Conservation (phyloP, 1,139 yeast genomes). For the Citeromyces siamensis region DNA sequence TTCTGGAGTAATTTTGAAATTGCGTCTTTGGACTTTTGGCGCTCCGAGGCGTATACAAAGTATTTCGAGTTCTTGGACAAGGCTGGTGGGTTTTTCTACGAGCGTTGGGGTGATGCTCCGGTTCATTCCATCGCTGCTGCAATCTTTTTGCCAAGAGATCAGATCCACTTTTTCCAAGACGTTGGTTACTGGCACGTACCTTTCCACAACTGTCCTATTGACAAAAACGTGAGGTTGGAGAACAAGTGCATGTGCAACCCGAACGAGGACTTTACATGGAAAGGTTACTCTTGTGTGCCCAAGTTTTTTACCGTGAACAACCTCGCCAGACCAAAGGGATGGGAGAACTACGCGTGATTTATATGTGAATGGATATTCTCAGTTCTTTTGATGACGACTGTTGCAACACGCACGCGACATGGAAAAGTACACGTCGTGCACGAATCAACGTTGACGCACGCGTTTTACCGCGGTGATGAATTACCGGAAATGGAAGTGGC, state of each 20-base stretch:
- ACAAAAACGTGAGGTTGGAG: constrained; percentile 33
- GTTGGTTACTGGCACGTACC: constrained; percentile 77
- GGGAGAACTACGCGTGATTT: constrained; percentile 40
- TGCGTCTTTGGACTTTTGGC: constrained; percentile 64
- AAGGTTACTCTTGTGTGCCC: constrained; percentile 74
- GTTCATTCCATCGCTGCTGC: constrained; percentile 84
- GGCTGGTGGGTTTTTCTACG: constrained; percentile 83
- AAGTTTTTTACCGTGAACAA: constrained; percentile 54
- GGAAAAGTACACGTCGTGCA: no score
- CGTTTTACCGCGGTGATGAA: constrained; percentile 6
- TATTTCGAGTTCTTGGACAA: constrained; percentile 64
- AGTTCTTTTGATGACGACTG: neutral
- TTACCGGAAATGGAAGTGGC: constrained; percentile 4
- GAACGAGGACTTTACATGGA: constrained; percentile 71
- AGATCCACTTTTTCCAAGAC: constrained; percentile 71
- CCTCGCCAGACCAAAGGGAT: constrained; percentile 58
- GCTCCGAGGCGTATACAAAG: constrained; percentile 52
- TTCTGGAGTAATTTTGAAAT: constrained; percentile 87
- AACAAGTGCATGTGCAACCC: constrained; percentile 69
- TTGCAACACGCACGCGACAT: no score
- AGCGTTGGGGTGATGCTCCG: constrained; percentile 93
- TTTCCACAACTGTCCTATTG: constrained; percentile 67
- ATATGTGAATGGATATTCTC: neutral
- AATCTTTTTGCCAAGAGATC: constrained; percentile 50
- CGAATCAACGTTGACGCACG: constrained; percentile 14